Conservation (phyloP, 129 eudicot species). For the Cynara cardunculus region DNA sequence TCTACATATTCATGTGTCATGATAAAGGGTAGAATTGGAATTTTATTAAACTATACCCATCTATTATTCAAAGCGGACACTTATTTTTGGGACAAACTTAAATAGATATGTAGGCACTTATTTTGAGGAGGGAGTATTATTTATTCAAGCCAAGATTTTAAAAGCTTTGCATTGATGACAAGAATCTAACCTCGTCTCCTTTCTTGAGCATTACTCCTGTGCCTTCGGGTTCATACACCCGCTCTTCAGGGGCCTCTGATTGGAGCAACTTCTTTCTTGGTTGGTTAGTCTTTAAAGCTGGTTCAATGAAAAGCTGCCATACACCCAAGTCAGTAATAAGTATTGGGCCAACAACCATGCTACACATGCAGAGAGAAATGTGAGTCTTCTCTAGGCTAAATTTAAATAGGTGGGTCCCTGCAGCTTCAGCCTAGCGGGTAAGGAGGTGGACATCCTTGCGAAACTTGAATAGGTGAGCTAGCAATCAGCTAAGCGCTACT, state of each 20-base stretch:
- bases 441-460: neutral
- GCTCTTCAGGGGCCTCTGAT: constrained; percentile 71
- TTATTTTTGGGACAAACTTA: too few species aligned
- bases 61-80: too few species aligned
- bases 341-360: neutral
- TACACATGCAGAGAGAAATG: neutral
- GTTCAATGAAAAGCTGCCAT: constrained; percentile 84
- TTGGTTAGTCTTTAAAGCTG: constrained; percentile 59
- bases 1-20: too few species aligned
- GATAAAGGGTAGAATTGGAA: too few species aligned
- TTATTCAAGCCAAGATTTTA: neutral
- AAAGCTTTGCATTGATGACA: neutral
- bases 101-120: neutral
- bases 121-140: neutral
- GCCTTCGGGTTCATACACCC: constrained; percentile 69
- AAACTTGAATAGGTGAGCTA: too few species aligned
- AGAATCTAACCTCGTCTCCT: constrained; percentile 79
- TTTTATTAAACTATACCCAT: too few species aligned
- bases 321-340: neutral
- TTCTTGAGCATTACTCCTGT: constrained; percentile 61
- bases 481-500: neutral
- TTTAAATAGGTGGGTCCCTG: neutral
- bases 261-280: constrained; percentile 75
- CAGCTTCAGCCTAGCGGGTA: neutral
- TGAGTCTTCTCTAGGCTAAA: neutral